Conservation (phyloP, 2,329 filamentous ascomycete species). For the Mycosphaerelloides madeirae region DNA sequence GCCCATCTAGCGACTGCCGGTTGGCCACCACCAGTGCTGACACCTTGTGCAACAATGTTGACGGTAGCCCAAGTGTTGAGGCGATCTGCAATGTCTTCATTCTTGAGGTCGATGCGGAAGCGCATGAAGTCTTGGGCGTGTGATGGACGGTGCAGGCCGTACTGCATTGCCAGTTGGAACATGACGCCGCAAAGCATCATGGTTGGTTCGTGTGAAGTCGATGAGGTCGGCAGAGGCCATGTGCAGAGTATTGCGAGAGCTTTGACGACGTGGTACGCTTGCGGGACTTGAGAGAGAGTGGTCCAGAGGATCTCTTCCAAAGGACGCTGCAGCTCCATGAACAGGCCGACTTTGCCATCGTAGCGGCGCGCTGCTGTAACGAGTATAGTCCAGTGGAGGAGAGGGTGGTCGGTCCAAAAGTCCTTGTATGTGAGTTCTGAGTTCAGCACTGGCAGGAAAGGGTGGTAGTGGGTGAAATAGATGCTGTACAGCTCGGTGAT, state of each 20-base stretch:
- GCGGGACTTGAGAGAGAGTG: slow-evolving; percentile 71
- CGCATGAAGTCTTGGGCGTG: slow-evolving; percentile 80
- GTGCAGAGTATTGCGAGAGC: slow-evolving; percentile 74
- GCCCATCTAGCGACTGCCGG: slow-evolving; percentile 52
- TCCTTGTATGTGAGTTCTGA: slow-evolving; percentile 46
- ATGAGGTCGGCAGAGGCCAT: slow-evolving; percentile 79
- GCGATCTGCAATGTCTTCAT: slow-evolving; percentile 73
- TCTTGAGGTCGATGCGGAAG: slow-evolving; percentile 61
- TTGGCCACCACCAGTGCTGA: slow-evolving; percentile 79
- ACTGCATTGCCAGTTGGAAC: slow-evolving; percentile 83
- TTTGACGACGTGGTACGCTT: slow-evolving; percentile 76
- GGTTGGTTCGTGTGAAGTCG: slow-evolving; percentile 72
- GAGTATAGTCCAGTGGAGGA: slow-evolving; percentile 82
- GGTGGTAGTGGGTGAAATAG: slow-evolving; percentile 72
- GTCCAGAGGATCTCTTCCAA: slow-evolving; percentile 70
- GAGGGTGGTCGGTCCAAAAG: slow-evolving; percentile 70
- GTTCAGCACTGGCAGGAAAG: slow-evolving; percentile 71
- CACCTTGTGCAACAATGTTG: slow-evolving; percentile 74
- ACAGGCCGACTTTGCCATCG: slow-evolving; percentile 56
- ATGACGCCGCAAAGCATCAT: slow-evolving; percentile 77
- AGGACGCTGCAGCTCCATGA: slow-evolving; percentile 61
- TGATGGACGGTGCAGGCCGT: slow-evolving; percentile 73
- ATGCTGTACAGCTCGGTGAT: slow-evolving; percentile 61
- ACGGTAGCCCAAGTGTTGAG: slow-evolving; percentile 79
- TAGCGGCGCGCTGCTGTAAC: slow-evolving; percentile 71